Conservation (phyloP, 1,284 basidiomycete species). For the Heterobasidion parviporum region DNA sequence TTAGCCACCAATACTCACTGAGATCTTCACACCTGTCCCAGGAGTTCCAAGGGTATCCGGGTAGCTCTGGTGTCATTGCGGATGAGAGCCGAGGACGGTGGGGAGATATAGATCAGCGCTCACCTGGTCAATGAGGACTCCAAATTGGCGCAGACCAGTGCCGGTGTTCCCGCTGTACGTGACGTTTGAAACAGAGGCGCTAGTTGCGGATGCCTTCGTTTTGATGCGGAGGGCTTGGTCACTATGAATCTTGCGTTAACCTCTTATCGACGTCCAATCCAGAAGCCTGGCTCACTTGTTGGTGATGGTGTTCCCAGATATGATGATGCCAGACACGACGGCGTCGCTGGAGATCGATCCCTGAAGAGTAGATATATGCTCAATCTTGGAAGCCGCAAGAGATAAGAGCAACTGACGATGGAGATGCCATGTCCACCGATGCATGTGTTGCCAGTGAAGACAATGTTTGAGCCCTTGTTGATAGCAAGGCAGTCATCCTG, state of each 20-base stretch:
- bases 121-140: constrained; percentile 27
- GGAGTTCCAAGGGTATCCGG: constrained; percentile 27
- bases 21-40: constrained; percentile 23
- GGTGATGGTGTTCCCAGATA: constrained; percentile 36
- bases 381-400: neutral
- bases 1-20: constrained; percentile 11
- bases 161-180: constrained; percentile 26
- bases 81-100: no score
- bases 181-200: constrained; percentile 25
- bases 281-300: constrained; percentile 18
- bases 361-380: constrained; percentile 6
- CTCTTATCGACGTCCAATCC: neutral
- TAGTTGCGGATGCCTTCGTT: constrained; percentile 24
- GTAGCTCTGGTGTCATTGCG: constrained; percentile 20
- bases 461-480: constrained; percentile 46
- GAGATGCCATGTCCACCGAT: constrained; percentile 53
- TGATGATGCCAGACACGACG: constrained; percentile 39
- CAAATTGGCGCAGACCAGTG: constrained; percentile 22
- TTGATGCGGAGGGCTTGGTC: constrained; percentile 36
- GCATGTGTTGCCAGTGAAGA: constrained; percentile 47
- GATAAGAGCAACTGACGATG: constrained; percentile 21
- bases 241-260: constrained; percentile 10
- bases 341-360: constrained; percentile 42
- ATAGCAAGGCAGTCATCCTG: constrained; percentile 58
- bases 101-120: no score